Evolutionary conservation across 257 asterid genomes (phyloP), one percentile per base, ranked within the genome.

Genomic region (Cordia subcordata): DNA sequence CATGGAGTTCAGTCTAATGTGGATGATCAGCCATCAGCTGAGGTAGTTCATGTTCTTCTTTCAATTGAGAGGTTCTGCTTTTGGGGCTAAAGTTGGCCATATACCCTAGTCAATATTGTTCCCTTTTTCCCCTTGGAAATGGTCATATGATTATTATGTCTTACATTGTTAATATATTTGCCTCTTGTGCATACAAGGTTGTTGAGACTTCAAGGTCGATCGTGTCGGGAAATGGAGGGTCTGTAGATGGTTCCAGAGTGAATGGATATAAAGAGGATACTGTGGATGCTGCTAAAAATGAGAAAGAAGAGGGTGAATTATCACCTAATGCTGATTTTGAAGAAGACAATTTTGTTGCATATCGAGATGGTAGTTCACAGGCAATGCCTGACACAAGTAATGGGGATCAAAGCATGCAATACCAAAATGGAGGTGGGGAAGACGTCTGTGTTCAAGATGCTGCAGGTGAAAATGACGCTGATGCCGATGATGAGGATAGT

Each of bases 271-370:
- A 68, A 60, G 86, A 66, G 62, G 85, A 67, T 49, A 65, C 72
- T 42, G 72, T 67, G 56, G 90, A 85, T 80, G 88, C 85, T 61
- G 53, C 83, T 45, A 87, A 85, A 75, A 80, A 52, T 60, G 99
- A 93, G 83, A 93, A 93, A 75, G 99, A 90, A 79, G 97, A 85
- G 78, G 96, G 92, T 27, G 97, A 86, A 68, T 79, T 87, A 61
- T 93, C 97, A 49, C 94, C 96, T 16, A 80, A 60, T 63, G 85
- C 85, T 45, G 92, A 89, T 75, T 85, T 76, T 73, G 96, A 82
- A 73, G 97, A 78, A 75, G 83, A 86, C 63, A 93, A 85, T 70
- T 78, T 81, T 74, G 97, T 76, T 71, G 81, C 78, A 54, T 75
- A 77, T 66, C 83, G 62, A 22, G 79, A 75, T 57, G 74, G 75